Conservation (phyloP, 805 yeast genomes). For the Hanseniaspora lachancei region DNA sequence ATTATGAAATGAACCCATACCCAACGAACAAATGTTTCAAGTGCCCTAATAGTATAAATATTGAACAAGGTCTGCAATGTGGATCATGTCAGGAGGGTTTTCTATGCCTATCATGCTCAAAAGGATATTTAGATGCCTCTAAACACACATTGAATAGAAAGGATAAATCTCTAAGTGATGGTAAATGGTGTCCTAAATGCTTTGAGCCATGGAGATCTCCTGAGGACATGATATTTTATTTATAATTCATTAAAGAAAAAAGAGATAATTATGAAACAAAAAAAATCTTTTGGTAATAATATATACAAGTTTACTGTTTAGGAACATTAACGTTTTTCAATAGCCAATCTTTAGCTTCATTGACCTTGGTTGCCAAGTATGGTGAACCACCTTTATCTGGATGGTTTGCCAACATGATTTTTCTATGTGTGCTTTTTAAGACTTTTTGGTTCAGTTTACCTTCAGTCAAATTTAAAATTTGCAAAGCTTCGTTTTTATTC, state of each 20-base stretch:
- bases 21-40: not conserved
- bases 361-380: conserved; percentile 76
- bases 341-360: conserved; percentile 64
- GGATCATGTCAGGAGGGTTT: not conserved
- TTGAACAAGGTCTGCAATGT: conserved; percentile 3
- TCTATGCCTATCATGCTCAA: conserved; percentile 3
- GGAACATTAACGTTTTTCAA: conserved; percentile 21
- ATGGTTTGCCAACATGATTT: conserved; percentile 76
- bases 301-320: conserved; percentile 2
- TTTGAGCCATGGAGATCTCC: not conserved
- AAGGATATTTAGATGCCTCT: not conserved
- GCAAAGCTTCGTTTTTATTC: conserved; percentile 79
- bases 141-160: not conserved
- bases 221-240: not conserved
- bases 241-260: not conserved
- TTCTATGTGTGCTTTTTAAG: conserved; percentile 69
- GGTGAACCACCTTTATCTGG: conserved; percentile 94
- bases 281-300: not conserved
- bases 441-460: conserved; percentile 46
- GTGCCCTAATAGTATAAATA: not conserved
- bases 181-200: conserved; percentile 11
- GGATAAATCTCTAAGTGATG: not conserved
- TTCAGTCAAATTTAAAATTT: conserved; percentile 64
- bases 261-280: no score
- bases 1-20: not conserved